A percentile compares a stretch with the other conserved stretches of the same genome.
Evolutionary conservation across 2,329 filamentous ascomycete species (phyloP).

Genomic region (Calonectria fujianensis): DNA sequence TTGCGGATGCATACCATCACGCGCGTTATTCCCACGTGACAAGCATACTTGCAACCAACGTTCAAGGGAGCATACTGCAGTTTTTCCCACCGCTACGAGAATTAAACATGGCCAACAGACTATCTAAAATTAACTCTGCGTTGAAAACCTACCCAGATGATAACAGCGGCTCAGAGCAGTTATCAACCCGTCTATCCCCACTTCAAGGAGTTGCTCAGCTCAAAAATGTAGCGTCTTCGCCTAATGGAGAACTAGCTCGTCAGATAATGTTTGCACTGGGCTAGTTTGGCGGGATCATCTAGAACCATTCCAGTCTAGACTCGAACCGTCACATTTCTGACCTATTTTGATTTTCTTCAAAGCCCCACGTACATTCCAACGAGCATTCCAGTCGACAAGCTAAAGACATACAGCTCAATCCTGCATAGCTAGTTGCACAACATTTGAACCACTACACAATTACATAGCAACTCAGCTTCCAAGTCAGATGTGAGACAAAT

Average conservation of each 20-base stretch:
- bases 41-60: neutral
- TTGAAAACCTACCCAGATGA: neutral
- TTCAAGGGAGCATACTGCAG: neutral
- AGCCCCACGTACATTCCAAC: neutral
- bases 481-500: neutral
- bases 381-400: neutral
- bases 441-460: too few species aligned
- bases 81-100: neutral
- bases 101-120: neutral
- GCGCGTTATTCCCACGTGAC: neutral
- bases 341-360: too few species aligned
- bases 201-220: too few species aligned
- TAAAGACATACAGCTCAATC: neutral
- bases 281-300: neutral
- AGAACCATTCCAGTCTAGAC: neutral
- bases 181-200: neutral
- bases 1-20: neutral
- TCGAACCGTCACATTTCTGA: too few species aligned
- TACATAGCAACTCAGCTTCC: neutral
- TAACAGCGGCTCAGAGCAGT: neutral
- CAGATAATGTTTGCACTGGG: neutral
- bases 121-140: neutral
- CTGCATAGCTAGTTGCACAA: neutral
- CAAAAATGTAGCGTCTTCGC: neutral
- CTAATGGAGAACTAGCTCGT: neutral